Percentiles rank a stretch among this genome's conserved stretches.
phyloP scores from a whole-genome alignment of 306 rosid species.

The Rosa chinensis region DNA sequence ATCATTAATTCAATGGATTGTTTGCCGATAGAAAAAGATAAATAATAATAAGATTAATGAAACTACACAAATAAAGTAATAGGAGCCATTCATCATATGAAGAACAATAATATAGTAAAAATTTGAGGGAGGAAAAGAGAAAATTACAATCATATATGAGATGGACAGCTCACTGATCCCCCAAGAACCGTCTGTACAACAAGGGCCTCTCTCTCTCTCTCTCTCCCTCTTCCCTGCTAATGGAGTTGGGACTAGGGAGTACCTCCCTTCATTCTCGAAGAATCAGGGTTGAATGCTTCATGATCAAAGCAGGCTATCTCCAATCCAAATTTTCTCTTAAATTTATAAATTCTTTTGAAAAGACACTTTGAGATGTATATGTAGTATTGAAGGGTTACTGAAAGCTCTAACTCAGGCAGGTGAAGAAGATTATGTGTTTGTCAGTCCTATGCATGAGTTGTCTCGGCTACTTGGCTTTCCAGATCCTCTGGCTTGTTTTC shows the following conservation, averaged over 20 bases:
- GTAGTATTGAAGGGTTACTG: slow-evolving; percentile 39
- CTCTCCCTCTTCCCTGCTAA: slow-evolving; percentile 23
- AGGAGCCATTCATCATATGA: slow-evolving; percentile 27
- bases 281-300: slow-evolving; percentile 19
- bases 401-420: slow-evolving; percentile 21
- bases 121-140: neutral
- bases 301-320: slow-evolving; percentile 38
- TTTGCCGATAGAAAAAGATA: neutral
- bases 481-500: slow-evolving; percentile 40
- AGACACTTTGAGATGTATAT: slow-evolving; percentile 39
- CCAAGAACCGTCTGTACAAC: slow-evolving; percentile 52
- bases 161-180: slow-evolving; percentile 23
- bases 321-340: slow-evolving; percentile 38
- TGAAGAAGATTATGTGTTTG: slow-evolving; percentile 34
- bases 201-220: slow-evolving; percentile 22
- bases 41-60: slow-evolving; percentile 8
- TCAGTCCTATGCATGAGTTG: slow-evolving; percentile 55
- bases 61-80: slow-evolving; percentile 24
- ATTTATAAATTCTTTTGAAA: slow-evolving; percentile 25
- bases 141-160: slow-evolving; percentile 37
- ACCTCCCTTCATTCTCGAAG: slow-evolving; percentile 31
- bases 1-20: slow-evolving; percentile 10
- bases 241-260: slow-evolving; percentile 17
- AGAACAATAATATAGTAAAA: slow-evolving; percentile 31
- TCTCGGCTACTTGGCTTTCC: slow-evolving; percentile 40